Evolutionary conservation across 306 rosid genomes (phyloP).

Genomic region (Urtica urens): DNA sequence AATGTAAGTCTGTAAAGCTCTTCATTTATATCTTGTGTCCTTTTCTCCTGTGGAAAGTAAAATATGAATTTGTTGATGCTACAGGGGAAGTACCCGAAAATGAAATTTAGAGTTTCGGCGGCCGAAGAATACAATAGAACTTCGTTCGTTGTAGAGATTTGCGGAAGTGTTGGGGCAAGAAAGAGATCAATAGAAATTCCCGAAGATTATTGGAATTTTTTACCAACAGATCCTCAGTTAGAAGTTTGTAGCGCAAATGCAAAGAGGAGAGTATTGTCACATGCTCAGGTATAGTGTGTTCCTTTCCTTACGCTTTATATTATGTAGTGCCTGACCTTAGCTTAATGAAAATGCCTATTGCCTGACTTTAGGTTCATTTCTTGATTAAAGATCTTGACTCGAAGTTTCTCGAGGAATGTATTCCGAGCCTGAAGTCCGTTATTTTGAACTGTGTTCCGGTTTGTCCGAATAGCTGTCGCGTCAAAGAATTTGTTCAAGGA

Average conservation of each 20-base stretch:
- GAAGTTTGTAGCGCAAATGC: constrained; percentile 39
- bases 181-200: constrained; percentile 31
- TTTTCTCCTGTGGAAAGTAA: constrained; percentile 3
- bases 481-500: constrained; percentile 53
- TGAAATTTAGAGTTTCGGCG: constrained; percentile 70
- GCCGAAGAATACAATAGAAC: constrained; percentile 49
- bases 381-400: constrained; percentile 61
- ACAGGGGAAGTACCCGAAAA: constrained; percentile 66
- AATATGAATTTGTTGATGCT: constrained; percentile 1
- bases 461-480: constrained; percentile 81
- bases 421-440: constrained; percentile 41
- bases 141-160: constrained; percentile 55
- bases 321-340: background rate
- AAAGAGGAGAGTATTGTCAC: constrained; percentile 62
- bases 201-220: constrained; percentile 69
- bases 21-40: background rate
- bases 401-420: constrained; percentile 39
- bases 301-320: constrained; percentile 3
- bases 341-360: constrained; percentile 12
- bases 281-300: constrained; percentile 50
- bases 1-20: constrained; percentile 46
- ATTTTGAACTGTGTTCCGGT: constrained; percentile 51
- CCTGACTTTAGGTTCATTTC: constrained; percentile 52
- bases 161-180: constrained; percentile 24
- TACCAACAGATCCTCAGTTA: constrained; percentile 50